phyloP scores from a whole-genome alignment of 2,329 filamentous ascomycete genomes.

The Trichoderma brevicompactum region DNA sequence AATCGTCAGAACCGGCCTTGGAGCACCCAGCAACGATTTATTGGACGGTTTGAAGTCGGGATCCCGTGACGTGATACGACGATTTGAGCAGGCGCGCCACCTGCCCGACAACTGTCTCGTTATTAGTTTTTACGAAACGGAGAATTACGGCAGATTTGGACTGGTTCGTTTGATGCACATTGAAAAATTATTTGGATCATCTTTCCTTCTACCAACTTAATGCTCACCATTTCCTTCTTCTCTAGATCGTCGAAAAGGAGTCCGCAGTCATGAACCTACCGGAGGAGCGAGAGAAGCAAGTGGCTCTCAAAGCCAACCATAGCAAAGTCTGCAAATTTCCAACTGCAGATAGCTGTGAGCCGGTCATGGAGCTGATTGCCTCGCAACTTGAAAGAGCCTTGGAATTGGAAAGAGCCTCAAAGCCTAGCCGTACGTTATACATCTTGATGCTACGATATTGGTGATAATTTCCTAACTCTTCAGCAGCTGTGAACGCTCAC shows the following conservation, averaged over 20 bases:
- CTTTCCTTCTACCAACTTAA: not conserved
- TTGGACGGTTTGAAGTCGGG: slow-evolving; percentile 10
- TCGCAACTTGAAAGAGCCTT: slow-evolving; percentile 5
- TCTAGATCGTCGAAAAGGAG: slow-evolving; percentile 18
- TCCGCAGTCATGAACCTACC: slow-evolving; percentile 8
- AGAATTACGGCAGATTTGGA: slow-evolving; percentile 15
- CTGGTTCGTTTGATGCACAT: not conserved
- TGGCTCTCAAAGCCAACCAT: slow-evolving; percentile 7
- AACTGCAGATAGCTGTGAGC: not conserved
- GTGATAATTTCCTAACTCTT: not conserved
- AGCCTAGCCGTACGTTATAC: slow-evolving; percentile 14
- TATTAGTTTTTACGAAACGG: slow-evolving; percentile 23
- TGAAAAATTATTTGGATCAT: not conserved
- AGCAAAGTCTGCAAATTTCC: slow-evolving; percentile 27
- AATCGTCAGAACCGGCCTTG: not conserved
- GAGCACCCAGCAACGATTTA: slow-evolving; percentile 16
- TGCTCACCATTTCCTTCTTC: not conserved
- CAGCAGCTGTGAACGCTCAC: slow-evolving; percentile 8
- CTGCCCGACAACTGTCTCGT: slow-evolving; percentile 9
- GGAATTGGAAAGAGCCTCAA: not conserved
- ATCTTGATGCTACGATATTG: not conserved
- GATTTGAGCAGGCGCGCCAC: slow-evolving; percentile 13
- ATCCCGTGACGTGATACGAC: slow-evolving; percentile 21
- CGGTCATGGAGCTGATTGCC: slow-evolving; percentile 1
- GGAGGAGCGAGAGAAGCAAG: not conserved